These are phyloP conservation scores for Chromosphaera perkinsii DNA, from an alignment of 208 protist genomes.

Conservation along the genomic window DNA sequence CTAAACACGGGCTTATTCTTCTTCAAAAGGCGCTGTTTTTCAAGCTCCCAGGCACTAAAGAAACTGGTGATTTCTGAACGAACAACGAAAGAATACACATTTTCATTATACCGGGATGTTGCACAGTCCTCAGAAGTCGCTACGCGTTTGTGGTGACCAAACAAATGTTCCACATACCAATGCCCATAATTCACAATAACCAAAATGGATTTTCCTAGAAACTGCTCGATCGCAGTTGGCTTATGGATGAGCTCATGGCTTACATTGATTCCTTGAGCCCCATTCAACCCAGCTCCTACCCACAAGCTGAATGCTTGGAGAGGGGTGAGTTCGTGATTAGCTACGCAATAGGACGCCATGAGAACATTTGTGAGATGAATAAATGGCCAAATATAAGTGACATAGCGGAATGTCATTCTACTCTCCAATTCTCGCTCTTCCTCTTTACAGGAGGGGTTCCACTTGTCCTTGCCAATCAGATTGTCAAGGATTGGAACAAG, in stretches of 20 bases:
- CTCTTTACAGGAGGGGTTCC: conserved; percentile 26
- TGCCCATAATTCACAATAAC: conserved; percentile 19
- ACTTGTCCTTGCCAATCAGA: conserved; percentile 13
- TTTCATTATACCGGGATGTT: conserved; percentile 31
- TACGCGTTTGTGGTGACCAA: conserved; percentile 37
- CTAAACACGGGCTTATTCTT: neutral
- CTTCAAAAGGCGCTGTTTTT: conserved; percentile 6
- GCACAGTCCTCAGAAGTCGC: conserved; percentile 33
- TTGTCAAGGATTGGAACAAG: conserved; percentile 13
- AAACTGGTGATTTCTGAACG: conserved; percentile 6
- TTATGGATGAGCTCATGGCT: conserved; percentile 37
- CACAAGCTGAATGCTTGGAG: neutral
- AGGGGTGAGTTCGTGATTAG: neutral
- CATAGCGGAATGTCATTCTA: conserved; percentile 6
- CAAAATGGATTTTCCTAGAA: conserved; percentile 4
- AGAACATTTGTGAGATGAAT: neutral
- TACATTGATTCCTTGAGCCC: conserved; percentile 32
- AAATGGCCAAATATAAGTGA: conserved; percentile 11
- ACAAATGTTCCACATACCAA: conserved; percentile 39
- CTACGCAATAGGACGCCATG: neutral
- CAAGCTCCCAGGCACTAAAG: conserved; percentile 27
- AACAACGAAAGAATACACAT: conserved; percentile 20
- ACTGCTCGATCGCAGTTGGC: neutral
- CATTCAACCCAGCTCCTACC: neutral
- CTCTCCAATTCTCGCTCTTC: conserved; percentile 14